Conservation (phyloP, 1,284 basidiomycete species). For the Tilletiaria anomala region DNA sequence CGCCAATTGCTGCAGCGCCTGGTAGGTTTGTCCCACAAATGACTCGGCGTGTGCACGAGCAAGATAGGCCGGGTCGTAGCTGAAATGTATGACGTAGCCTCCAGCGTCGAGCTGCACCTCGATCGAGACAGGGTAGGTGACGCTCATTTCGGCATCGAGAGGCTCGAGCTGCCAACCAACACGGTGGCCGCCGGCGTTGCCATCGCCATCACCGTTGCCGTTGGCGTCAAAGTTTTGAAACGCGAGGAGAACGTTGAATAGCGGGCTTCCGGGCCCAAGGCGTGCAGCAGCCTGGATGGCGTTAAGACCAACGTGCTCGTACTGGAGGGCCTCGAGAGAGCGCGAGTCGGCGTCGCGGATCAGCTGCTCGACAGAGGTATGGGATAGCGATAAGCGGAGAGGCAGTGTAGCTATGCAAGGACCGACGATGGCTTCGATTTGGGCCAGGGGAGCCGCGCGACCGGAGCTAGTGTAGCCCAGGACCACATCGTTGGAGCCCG, state of each 20-base stretch:
- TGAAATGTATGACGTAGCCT: neutral
- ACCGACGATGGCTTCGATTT: too few species aligned
- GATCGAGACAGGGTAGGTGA: constrained; percentile 1
- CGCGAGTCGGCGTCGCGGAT: neutral
- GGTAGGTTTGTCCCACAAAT: too few species aligned
- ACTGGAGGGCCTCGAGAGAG: neutral
- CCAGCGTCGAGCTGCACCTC: neutral
- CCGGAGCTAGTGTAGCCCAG: too few species aligned
- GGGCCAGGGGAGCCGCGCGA: too few species aligned
- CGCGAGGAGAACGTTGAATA: constrained; percentile 1
- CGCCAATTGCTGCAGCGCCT: too few species aligned
- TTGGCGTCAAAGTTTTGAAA: neutral
- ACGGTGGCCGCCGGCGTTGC: too few species aligned
- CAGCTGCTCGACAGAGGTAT: too few species aligned
- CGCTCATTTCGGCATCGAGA: neutral
- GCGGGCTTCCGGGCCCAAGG: neutral
- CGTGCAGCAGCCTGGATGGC: neutral
- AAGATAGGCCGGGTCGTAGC: neutral
- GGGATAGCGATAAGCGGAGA: too few species aligned
- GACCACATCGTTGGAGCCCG: too few species aligned
- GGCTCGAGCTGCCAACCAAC: too few species aligned
- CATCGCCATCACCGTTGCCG: neutral
- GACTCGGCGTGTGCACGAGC: neutral
- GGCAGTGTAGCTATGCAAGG: too few species aligned
- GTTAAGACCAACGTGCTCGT: constrained; percentile 1